Base-by-base conservation (phyloP, 352 stramenopile genomes). In the Pythium pyrilobum region DNA sequence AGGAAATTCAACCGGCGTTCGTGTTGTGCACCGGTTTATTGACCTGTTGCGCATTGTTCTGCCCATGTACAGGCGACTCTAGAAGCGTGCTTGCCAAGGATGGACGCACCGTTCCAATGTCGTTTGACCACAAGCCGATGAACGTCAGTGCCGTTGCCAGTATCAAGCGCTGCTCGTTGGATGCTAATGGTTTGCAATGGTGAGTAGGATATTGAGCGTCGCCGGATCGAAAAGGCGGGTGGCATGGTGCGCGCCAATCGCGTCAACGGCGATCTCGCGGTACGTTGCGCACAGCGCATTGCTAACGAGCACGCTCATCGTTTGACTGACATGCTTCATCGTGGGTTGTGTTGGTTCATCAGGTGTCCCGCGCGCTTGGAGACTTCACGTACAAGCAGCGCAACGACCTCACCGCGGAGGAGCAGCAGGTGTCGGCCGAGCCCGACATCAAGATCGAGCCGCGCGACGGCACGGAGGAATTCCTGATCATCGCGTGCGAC, bases 41-140 rank as follows among this genome's bases (percentile, higher is more conserved):
- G 18, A 49, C 49, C 4, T 12, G 20, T 39, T 16, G 6, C 5
- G 11, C 37, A 13, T 18, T 9, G 40, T n/a, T 31, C 6, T 41
- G 32, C 12, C 8, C 5, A 13, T 15, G 32, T 3, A 24, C 44
- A 81, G 73, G 81, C 18, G 84, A 92, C 64, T 94, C 84, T n/a
- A 69, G 84, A 52, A 85, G 77, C 37, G 74, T 92, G 33, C 69
- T 91, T 37, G 69, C 56, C 37, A 90, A 85, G 50, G 48, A 67
- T 20, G 62, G 64, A 13, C 50, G 47, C 9, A 81, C 70, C 1
- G 66, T 92, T 18, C 74, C 82, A 25, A 89, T 96, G 72, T 95
- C 84, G 20, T 87, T 77, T 40, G 91, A 97, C 65, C 91, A 97
- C 74, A 97, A 97, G 59, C 89, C 89, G 20, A 85, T 87, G 55